Evolutionary conservation across 352 stramenopile genomes (phyloP), one percentile per base, ranked within the genome.

Genomic region (Globisporangium polare): DNA sequence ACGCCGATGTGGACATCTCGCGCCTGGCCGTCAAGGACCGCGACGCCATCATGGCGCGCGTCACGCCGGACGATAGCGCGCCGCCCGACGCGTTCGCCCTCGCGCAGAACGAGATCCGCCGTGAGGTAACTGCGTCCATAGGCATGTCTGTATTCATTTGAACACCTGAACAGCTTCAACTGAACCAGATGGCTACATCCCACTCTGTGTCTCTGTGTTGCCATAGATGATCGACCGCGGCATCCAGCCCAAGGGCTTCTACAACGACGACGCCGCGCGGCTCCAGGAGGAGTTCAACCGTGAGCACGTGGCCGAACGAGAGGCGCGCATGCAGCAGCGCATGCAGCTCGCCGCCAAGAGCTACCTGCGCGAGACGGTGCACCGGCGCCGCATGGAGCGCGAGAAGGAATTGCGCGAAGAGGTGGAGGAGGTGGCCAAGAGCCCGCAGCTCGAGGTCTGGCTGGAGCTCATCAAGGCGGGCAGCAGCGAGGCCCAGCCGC

Each of bases 191-290:
- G 27, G 45, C 54, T 60, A 26, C 27, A 22, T 37, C 5, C 31
- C 20, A 35, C 27, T 27, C 1, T 17, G 13, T 27, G 27, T 13
- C 5, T 24, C 27, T 33, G 17, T 52, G n/a, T 26, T 37, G 27
- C 6, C 52, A 43, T 51, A 87, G 79, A 88, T 92, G 76, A 86
- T 92, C 53, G 84, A 94, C 65, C 84, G 84, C 60, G 82, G 84
- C 22, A 91, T 92, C 55, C 84, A 94, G 59, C 82, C 84, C 42
- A 90, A 94, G 51, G 84, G 80, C 13, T 94, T 92, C 51, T 94
- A 88, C 71, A 94, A 92, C 61, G 84, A 94, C 65, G 82, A 94
- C 65, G 84, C 82, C 22, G 73, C 75, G 33, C 78, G 82, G n/a
- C 71, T 94, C 10, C 84, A 94, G 55, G 82, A 94, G 29, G 80